Evolutionary conservation across 305 asterid species (phyloP).

Genomic region (Petunia hybrid): DNA sequence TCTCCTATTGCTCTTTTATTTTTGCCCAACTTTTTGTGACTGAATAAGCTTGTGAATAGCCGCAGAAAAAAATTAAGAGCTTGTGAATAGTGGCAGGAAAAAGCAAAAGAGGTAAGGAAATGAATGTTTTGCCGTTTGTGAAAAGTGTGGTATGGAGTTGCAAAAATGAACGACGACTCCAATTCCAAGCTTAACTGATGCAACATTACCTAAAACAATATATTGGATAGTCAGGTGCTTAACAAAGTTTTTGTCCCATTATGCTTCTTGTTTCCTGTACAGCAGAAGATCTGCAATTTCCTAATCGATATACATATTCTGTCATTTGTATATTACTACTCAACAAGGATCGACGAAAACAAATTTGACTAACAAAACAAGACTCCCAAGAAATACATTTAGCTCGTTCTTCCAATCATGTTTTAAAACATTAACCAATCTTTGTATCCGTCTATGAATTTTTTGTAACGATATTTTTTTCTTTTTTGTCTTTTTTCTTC

Average conservation of each 20-base stretch:
- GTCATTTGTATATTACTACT: neutral
- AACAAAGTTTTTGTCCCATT: conserved; percentile 24
- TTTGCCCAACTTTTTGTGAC: no score
- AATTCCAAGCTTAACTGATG: no score
- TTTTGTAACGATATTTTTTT: neutral
- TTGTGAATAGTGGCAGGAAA: no score
- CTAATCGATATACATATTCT: neutral
- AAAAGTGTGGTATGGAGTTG: no score
- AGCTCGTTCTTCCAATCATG: conserved; percentile 3
- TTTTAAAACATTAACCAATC: neutral
- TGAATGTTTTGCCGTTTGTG: no score
- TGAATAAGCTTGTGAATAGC: no score
- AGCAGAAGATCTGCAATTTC: neutral
- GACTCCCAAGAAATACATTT: neutral
- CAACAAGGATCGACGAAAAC: neutral
- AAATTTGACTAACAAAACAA: neutral
- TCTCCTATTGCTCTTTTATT: no score
- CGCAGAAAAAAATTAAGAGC: no score
- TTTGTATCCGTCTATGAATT: conserved; percentile 12
- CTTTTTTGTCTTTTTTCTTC: neutral
- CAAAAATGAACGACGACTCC: no score
- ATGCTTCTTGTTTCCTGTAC: neutral
- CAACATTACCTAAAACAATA: no score
- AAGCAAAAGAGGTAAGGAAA: no score
- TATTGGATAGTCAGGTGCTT: conserved; percentile 17